Base-by-base conservation (phyloP, 2,329 filamentous ascomycete species). In the Xylaria sp. region DNA sequence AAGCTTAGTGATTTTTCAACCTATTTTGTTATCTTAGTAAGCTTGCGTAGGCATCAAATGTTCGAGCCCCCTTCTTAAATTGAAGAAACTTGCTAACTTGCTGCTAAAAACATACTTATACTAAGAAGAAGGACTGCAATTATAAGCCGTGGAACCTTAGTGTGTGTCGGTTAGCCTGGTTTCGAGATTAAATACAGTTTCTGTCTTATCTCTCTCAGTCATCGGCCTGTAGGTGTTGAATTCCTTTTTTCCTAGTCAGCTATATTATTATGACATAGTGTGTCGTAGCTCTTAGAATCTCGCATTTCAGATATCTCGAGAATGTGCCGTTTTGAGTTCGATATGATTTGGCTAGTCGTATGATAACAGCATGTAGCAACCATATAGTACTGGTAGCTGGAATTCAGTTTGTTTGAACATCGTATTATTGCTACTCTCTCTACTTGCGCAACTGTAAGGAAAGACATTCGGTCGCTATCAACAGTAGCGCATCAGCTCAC, bases 201-300 rank as follows among this genome's bases (percentile, higher is more conserved):
- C 12, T 18, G 37, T 18, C 48, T 46, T 20, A 13, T 46, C 23
- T 46, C 39, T 18, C n/a, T 39, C 46, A n/a, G 37, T 28, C 28
- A 4, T 25, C 12, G 37, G 12, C 8, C 20, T 9, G 20, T 46
- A 10, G n/a, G 25, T 13, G 46, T 13, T 15, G 10, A 3, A 13
- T 57, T 57, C 34, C 2, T 25, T 41, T 28, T 10, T 9, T 20
- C 8, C 3, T 55, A 20, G 9, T 6, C 28, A 46, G 32, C 39
- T 46, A 58, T 34, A 58, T 18, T 13, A 46, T 58, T 44, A 58
- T 5, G 13, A 58, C 32, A 32, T 44, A 41, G 37, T 23, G 39
- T 4, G 13, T 46, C 32, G 39, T 34, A 46, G 15, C 18, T 37
- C 12, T 32, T 13, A 13, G 5, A 2, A 8, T 32, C 46, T 12